Evolutionary conservation across 2,329 filamentous ascomycete species (phyloP), one percentile per base, ranked within the genome.

Genomic region (Proliferodiscus dingleyae): DNA sequence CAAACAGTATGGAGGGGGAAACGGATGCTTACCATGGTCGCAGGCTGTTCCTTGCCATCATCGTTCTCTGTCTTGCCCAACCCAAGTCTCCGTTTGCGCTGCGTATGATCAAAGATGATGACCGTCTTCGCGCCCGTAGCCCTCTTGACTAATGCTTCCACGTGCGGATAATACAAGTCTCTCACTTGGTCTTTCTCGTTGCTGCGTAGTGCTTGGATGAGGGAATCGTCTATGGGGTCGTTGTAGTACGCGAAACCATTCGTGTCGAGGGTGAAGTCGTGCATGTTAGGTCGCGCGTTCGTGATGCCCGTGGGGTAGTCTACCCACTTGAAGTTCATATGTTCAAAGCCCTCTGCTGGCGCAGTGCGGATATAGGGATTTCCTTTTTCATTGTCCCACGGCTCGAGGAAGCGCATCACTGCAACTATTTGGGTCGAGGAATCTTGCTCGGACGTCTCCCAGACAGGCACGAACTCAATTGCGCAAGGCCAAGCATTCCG

Each of bases 321-420:
- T 4, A 26, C 18, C 41, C 41, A 45, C 11, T 37, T 28, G 33
- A 49, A 49, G 30, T 49, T 49, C 36, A 15, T 18, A 24, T 19
- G 16, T 24, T 41, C 22, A 24, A 45, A 49, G n/a, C 46, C 46
- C 28, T 37, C 29, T 15, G 30, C 37, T 3, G 46, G 37, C 9
- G 10, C 23, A 16, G 37, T 37, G 28, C 46, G 46, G 30, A 41
- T 26, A 33, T 30, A 49, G 18, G 37, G 46, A 5, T 45, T 28
- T 5, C 41, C 37, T 3, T 34, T 9, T 7, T 24, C 16, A 4
- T 9, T 9, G 26, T 23, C 23, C 42, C 46, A 45, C 15, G 41
- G 46, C 24, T 45, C 46, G 13, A 49, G 42, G 26, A 49, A 49
- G 8, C 29, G 30, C 46, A 49, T 49, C 5, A n/a, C n/a, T n/a